Percentiles rank a stretch among this genome's conserved stretches.
Evolutionary conservation across 164 flowering plant species (phyloP).

Genomic region (Annona cherimola): DNA sequence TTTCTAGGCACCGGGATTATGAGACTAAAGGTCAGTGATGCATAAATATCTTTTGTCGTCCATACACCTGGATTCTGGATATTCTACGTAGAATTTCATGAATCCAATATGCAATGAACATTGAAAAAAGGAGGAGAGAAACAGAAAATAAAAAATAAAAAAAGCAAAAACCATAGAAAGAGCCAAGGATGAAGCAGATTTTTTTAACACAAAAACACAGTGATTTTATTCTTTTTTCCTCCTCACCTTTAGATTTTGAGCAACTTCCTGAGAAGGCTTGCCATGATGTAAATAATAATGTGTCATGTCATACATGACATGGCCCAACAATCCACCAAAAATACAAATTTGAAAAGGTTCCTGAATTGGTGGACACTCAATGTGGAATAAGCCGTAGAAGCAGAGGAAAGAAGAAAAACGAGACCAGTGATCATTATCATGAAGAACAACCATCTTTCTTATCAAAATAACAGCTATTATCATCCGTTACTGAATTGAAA

Average conservation of each 20-base stretch:
- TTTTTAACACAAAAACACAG: not conserved
- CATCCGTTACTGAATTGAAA: not conserved
- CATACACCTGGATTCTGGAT: not conserved
- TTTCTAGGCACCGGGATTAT: too few relatives aligned
- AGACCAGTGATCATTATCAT: not conserved
- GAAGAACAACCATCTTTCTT: not conserved
- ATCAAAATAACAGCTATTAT: not conserved
- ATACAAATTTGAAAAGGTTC: slow-evolving; percentile 49
- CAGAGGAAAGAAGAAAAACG: not conserved
- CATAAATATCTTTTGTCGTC: not conserved
- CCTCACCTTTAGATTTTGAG: slow-evolving; percentile 68
- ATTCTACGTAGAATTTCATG: not conserved
- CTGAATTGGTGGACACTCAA: slow-evolving; percentile 49
- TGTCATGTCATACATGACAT: slow-evolving; percentile 82
- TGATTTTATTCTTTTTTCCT: not conserved
- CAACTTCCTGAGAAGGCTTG: slow-evolving; percentile 52
- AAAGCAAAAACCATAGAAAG: not conserved
- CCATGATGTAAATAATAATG: slow-evolving; percentile 96
- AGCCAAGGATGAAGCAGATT: not conserved
- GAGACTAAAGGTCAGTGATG: not conserved
- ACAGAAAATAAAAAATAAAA: not conserved
- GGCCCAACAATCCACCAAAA: slow-evolving; percentile 85
- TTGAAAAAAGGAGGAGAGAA: too few relatives aligned
- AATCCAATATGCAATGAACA: not conserved
- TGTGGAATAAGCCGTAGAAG: slow-evolving; percentile 1